Evolutionary conservation across 306 rosid genomes (phyloP), one percentile per base, ranked within the genome.

Genomic region (Abrus precatorius): DNA sequence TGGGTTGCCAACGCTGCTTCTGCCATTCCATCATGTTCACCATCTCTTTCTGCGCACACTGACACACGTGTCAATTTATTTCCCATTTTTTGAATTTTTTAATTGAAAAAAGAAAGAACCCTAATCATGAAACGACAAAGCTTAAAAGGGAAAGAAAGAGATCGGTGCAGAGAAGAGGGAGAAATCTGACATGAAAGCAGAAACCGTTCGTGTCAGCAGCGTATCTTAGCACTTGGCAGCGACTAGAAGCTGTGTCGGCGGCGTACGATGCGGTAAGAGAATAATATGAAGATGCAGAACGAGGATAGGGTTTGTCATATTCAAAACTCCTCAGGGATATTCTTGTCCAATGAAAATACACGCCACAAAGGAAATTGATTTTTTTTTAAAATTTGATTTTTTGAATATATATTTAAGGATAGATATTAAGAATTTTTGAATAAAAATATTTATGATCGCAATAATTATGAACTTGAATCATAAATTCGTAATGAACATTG

Each of bases 1-100:
- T 81, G 1, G 14, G 40, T 62, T 74, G 40, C 80, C 49, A 67
- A 6, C 57, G 75, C 44, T 81, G 72, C 43, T 82, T 60, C 67
- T 75, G 85, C 82, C 82, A 76, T 12, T 69, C 82, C 85, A 60
- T 82, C 43, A 50, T 33, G 54, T 67, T 81, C 80, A 69, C 78
- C 85, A 81, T 52, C 33, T 60, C 62, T 30, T 12, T 68, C 50
- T 76, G 60, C 47, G 5, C 33, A 63, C n/a, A 74, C 69, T 40
- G 1, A 11, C 1, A 41, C 78, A 74, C n/a, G 52, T 77, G 50
- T 33, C 6, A 7, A 75, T 49, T 9, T 54, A 69, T 47, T 5
- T 28, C 27, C 28, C 6, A 11, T 11, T 5, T n/a, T 14, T 72
- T 5, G 52, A 3, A 10, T 1, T 14, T 12, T 40, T 74, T 55